Evolutionary conservation across 257 asterid genomes (phyloP), one percentile per base, ranked within the genome.

Genomic region (Coffea canephora): DNA sequence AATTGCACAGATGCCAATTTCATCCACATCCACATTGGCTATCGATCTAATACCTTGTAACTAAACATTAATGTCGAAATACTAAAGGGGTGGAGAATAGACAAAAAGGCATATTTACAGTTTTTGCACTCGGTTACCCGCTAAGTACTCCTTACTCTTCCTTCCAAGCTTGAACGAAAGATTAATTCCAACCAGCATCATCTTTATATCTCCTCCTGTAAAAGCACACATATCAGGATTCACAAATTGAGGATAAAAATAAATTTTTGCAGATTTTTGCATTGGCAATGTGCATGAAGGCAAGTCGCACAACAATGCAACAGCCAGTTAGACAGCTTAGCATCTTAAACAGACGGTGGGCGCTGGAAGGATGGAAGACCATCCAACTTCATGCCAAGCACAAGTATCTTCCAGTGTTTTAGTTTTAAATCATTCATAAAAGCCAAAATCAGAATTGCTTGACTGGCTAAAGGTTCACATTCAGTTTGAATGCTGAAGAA

Each of bases 31-130:
- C 43, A 69, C 75, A 13, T 61, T 46, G 73, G 27, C 59, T 52
- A 25, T 34, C 73, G 34, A 6, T 62, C 75, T 66, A 54, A 39
- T 39, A 34, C 31, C 55, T 45, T 50, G 52, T 55, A 68, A 49
- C 75, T 73, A 80, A 8, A 41, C 48, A 62, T 41, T 31, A 39
- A 39, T 39, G 36, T 50, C 34, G 73, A 48, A 54, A 36, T 50
- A 25, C 12, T 64, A 46, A 46, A 13, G 49, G 13, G 15, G 59
- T 52, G 59, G 21, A 70, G 7, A 69, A 21, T 54, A 48, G 70
- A 50, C 75, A 66, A 65, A 36, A n/a, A 52, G 2, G 75, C 41
- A 74, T 80, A 80, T 80, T 39, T 80, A 74, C 83, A 80, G 1
- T 66, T 67, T 61, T 6, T 1, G 34, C 49, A 23, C 31, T 72